phyloP scores from a whole-genome alignment of 495 filamentous ascomycete species.

The Penicillium subrubescens region DNA sequence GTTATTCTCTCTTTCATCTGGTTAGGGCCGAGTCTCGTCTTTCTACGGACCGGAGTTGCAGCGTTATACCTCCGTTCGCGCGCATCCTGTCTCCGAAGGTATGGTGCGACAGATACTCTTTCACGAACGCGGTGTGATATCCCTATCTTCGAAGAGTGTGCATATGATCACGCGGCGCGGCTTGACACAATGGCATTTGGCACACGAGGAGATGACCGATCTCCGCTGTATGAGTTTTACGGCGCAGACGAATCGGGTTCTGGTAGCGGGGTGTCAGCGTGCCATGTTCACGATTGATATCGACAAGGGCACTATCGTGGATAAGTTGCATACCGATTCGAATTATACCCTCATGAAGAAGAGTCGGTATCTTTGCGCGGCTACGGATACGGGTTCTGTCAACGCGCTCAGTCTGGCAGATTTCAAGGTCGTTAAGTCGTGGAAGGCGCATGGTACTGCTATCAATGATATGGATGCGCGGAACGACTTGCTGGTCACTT shows the following conservation, averaged over 20 bases:
- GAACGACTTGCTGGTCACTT: constrained; percentile 88
- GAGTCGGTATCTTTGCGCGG: constrained; percentile 87
- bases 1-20: not conserved
- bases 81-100: constrained; percentile 66
- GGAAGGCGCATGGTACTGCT: constrained; percentile 80
- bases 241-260: constrained; percentile 77
- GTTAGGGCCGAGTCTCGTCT: constrained; percentile 78
- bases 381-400: constrained; percentile 79
- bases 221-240: constrained; percentile 93
- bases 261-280: constrained; percentile 84
- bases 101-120: constrained; percentile 79
- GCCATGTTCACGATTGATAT: constrained; percentile 90
- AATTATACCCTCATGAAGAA: constrained; percentile 90
- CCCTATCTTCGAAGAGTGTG: constrained; percentile 72
- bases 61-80: constrained; percentile 75
- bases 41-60: constrained; percentile 82
- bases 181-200: constrained; percentile 81
- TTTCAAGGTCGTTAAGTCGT: constrained; percentile 77
- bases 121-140: constrained; percentile 82
- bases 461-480: constrained; percentile 96
- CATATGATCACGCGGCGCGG: constrained; percentile 85
- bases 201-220: constrained; percentile 75
- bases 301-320: constrained; percentile 76
- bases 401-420: constrained; percentile 80
- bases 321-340: constrained; percentile 70